Evolutionary conservation across 1,139 yeast genomes (phyloP).

Genomic region (Casaregolazyma lundiana): DNA sequence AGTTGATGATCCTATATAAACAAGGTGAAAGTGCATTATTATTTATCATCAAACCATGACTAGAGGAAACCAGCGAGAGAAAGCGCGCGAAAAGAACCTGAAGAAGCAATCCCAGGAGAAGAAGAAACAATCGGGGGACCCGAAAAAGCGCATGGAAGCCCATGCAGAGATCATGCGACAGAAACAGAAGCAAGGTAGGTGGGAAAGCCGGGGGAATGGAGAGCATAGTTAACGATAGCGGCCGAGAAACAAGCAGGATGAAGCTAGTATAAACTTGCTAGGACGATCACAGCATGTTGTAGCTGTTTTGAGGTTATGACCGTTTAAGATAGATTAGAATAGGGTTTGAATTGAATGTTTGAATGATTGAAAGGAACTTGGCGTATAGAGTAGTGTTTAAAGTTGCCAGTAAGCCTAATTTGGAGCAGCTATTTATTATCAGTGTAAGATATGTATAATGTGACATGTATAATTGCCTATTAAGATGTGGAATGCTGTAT

Average conservation of each 20-base stretch:
- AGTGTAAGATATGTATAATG: too few relatives aligned
- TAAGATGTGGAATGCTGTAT: too few relatives aligned
- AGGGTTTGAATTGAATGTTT: too few relatives aligned
- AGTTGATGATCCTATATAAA: neutral
- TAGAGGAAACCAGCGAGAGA: slow-evolving; percentile 94
- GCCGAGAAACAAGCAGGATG: slow-evolving; percentile 11
- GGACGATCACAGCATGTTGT: too few relatives aligned
- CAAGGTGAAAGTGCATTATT: neutral
- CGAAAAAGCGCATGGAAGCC: slow-evolving; percentile 72
- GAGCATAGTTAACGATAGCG: slow-evolving; percentile 1
- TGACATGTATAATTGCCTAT: too few relatives aligned
- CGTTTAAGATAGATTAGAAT: too few relatives aligned
- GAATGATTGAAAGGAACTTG: too few relatives aligned
- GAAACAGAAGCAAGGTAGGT: slow-evolving; percentile 79
- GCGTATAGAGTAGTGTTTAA: too few relatives aligned
- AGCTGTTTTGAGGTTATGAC: too few relatives aligned
- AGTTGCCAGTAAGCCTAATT: too few relatives aligned
- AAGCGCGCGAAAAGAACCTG: slow-evolving; percentile 81
- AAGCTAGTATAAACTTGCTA: too few relatives aligned
- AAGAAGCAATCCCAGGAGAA: slow-evolving; percentile 66
- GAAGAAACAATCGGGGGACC: slow-evolving; percentile 76
- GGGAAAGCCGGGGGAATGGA: neutral
- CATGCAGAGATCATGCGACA: slow-evolving; percentile 87
- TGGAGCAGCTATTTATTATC: too few relatives aligned
- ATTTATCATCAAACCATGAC: slow-evolving; percentile 51